Evolutionary conservation across 148 eudicot genomes (phyloP).

Genomic region (Selenicereus undatus): DNA sequence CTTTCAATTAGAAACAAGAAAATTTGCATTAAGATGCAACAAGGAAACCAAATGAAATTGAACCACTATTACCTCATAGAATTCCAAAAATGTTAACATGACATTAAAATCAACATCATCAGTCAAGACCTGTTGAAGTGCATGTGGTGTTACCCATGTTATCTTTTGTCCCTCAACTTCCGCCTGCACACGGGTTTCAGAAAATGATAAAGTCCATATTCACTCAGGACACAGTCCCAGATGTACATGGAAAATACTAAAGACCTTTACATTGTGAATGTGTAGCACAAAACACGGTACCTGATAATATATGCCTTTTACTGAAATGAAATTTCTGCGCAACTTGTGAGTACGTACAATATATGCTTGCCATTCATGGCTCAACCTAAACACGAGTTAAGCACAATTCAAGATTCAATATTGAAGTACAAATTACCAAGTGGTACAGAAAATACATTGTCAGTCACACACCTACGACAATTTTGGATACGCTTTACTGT

Average conservation of each 20-base stretch:
- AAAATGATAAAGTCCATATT: background rate
- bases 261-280: background rate
- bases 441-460: background rate
- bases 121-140: conserved; percentile 85
- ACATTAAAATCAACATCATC: conserved; percentile 81
- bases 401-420: background rate
- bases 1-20: background rate
- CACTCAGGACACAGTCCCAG: background rate
- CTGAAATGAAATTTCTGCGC: conserved; percentile 81
- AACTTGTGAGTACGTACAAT: conserved; percentile 82
- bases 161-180: conserved; percentile 88
- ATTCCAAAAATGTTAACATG: conserved; percentile 80
- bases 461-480: conserved; percentile 61
- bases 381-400: conserved; percentile 47
- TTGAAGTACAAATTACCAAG: background rate
- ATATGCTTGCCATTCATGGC: conserved; percentile 97
- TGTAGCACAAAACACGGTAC: conserved; percentile 28
- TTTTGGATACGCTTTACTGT: conserved; percentile 70
- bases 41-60: background rate
- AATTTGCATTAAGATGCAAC: background rate
- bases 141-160: conserved; percentile 95
- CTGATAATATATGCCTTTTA: conserved; percentile 96
- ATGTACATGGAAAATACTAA: background rate
- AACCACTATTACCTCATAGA: conserved; percentile 60
- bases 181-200: conserved; percentile 43